Percentiles rank a stretch among this genome's conserved stretches.
These are phyloP conservation scores for Sabuloglossum arenarium DNA, from an alignment of 495 filamentous ascomycete species.

Conservation along the genomic window DNA sequence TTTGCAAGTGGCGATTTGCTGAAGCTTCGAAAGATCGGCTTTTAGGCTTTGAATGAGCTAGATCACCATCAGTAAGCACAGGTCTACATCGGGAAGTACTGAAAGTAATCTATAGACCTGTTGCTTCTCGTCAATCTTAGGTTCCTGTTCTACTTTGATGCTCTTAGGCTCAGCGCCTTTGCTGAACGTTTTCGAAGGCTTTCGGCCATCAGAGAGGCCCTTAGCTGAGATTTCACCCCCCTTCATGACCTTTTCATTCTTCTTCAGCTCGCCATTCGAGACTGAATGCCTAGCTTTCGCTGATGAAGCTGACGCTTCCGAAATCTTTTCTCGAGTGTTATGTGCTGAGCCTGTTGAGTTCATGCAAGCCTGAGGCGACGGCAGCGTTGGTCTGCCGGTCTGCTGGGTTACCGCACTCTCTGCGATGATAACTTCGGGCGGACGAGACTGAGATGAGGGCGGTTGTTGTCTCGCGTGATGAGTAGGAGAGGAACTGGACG, in stretches of 20 bases:
- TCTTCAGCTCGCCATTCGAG: not conserved
- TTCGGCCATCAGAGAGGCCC: not conserved
- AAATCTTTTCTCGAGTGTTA: not conserved
- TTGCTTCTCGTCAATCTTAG: not conserved
- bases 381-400: not conserved
- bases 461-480: not conserved
- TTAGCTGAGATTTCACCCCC: not conserved
- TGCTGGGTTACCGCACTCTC: not conserved
- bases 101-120: not conserved
- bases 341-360: not conserved
- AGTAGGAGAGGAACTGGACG: not conserved
- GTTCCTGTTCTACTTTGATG: not conserved
- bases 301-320: not conserved
- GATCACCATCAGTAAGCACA: not conserved
- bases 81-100: not conserved
- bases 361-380: not conserved
- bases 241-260: not conserved
- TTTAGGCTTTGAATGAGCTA: conserved; percentile 1
- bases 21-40: conserved; percentile 4
- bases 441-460: not conserved
- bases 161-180: not conserved
- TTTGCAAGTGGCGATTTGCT: conserved; percentile 32
- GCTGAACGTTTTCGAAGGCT: not conserved
- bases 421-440: not conserved
- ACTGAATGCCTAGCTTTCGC: not conserved